phyloP scores from a whole-genome alignment of 176 grass and related monocot species.

The Rhynchospora tenuis region DNA sequence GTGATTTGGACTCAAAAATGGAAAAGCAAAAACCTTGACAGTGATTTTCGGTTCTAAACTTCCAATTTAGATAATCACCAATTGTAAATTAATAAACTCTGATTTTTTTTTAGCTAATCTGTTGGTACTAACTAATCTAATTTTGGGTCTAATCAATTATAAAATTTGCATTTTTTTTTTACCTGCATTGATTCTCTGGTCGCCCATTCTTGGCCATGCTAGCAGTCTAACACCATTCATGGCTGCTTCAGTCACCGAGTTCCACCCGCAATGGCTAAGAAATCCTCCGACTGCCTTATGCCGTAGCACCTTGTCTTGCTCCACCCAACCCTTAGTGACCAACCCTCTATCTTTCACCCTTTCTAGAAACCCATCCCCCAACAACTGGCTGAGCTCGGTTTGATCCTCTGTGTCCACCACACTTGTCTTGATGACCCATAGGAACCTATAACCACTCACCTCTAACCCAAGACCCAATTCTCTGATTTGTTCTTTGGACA shows the following conservation, averaged over 20 bases:
- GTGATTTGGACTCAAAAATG: neutral
- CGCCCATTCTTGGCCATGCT: constrained; percentile 41
- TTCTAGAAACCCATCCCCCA: constrained; percentile 29
- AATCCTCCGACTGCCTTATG: constrained; percentile 48
- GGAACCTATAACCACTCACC: constrained; percentile 41
- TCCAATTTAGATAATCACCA: neutral
- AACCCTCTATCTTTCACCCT: constrained; percentile 40
- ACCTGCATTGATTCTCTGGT: constrained; percentile 49
- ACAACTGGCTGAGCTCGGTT: constrained; percentile 20
- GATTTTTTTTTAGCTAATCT: neutral
- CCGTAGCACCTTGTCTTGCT: constrained; percentile 48
- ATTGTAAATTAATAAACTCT: neutral
- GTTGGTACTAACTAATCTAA: neutral
- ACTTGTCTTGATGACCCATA: constrained; percentile 61
- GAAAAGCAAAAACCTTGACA: neutral
- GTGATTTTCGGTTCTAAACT: neutral
- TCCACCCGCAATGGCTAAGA: constrained; percentile 55
- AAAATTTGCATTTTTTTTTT: neutral
- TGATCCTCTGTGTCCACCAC: constrained; percentile 41
- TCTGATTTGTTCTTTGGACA: constrained; percentile 27
- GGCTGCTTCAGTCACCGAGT: constrained; percentile 36
- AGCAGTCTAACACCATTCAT: constrained; percentile 43
- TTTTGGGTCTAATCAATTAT: neutral
- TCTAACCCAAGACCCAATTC: constrained; percentile 56
- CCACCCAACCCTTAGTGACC: constrained; percentile 55